Evolutionary conservation across 2,329 filamentous ascomycete species (phyloP), one percentile per base, ranked within the genome.

Genomic region (Raffaelea albimanens): DNA sequence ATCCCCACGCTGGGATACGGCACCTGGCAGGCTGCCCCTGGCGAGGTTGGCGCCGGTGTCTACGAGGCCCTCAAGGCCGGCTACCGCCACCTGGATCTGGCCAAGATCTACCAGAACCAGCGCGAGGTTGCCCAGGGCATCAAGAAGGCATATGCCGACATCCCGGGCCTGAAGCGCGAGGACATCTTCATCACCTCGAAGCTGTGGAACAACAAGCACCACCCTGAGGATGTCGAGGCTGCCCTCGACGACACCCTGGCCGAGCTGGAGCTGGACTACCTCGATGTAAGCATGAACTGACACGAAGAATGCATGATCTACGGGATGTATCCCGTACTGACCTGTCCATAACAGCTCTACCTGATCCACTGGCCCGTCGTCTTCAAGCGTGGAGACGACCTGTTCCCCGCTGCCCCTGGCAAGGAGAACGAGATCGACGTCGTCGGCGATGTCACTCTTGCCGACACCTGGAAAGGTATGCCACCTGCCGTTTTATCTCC

Each of bases 171-270:
- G 20, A 69, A 73, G 57, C 70, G 75, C 14, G 66, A 70, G 53
- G 69, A 79, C 55, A 72, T 80, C 60, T 80, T 76, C 66, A 67
- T 80, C 56, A 86, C 82, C 47, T 83, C 80, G 55, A 87, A 87
- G 71, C 72, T 86, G 25, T 73, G 69, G 70, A 73, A 72, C 56
- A 82, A 82, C 67, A 78, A 80, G 67, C 77, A 81, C 57, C 76
- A 73, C 62, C 78, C 82, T 57, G 72, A 76, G 56, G 66, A 75
- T 45, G 78, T 81, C 40, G 69, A 72, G 53, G 67, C 70, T 46
- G 78, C 76, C 5, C 67, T 80, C 11, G 67, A 76, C 51, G 71
- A 74, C 43, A 76, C 74, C 3, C 65, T 82, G 41, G 68, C 72
- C 56, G 72, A 74, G 57, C 67, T 82, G 49, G 67, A 70, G 44